phyloP scores from a whole-genome alignment of 2,329 filamentous ascomycete genomes.

The Ophiostoma quercus region DNA sequence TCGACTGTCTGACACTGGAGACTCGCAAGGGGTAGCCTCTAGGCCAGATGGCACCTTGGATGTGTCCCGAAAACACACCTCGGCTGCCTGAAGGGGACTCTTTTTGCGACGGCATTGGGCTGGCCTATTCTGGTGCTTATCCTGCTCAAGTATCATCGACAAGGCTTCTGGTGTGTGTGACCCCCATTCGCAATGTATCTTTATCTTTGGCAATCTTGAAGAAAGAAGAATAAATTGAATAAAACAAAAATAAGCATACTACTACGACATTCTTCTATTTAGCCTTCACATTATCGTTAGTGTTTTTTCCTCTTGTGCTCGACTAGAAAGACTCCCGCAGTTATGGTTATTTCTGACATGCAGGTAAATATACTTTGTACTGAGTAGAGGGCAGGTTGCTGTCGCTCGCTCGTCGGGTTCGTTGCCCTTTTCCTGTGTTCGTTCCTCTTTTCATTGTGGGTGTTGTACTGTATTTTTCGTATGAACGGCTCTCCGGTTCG shows the following conservation, averaged over 20 bases:
- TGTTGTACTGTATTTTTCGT: neutral
- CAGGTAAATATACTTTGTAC: neutral
- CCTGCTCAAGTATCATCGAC: neutral
- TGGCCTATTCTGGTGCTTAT: neutral
- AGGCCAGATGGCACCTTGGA: neutral
- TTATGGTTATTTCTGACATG: slow-evolving; percentile 4
- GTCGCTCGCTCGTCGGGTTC: neutral
- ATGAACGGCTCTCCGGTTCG: neutral
- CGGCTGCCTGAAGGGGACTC: neutral
- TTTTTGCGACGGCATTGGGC: neutral
- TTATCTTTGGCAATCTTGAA: neutral
- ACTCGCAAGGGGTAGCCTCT: neutral
- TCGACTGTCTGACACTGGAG: slow-evolving; percentile 15
- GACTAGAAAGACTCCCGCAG: neutral
- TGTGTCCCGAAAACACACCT: neutral
- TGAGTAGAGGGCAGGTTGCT: neutral
- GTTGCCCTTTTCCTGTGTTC: neutral
- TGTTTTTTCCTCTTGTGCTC: neutral
- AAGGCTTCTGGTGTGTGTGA: neutral
- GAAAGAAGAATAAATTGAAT: neutral
- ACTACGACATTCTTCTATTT: neutral
- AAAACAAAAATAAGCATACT: neutral
- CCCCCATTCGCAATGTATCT: neutral
- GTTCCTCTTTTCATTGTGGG: too few species aligned
- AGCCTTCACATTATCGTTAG: neutral